These are phyloP conservation scores for Daldinia bambusicola DNA, from an alignment of 495 filamentous ascomycete species.

Conservation along the genomic window DNA sequence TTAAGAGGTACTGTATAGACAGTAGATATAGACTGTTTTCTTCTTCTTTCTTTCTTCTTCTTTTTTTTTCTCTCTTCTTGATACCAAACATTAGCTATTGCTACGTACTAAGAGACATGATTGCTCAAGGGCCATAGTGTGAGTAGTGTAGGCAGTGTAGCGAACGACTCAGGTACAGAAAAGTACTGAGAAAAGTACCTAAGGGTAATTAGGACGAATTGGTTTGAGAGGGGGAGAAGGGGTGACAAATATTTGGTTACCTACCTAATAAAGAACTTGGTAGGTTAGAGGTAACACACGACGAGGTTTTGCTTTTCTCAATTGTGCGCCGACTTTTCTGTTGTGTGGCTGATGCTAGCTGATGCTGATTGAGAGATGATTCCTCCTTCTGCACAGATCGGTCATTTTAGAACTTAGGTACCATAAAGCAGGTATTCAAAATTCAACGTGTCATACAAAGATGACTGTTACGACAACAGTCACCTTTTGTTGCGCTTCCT, in stretches of 20 bases:
- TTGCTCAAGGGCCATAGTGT: neutral
- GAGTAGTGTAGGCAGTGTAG: too few relatives aligned
- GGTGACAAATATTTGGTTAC: conserved; percentile 14
- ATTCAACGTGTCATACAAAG: neutral
- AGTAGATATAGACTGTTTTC: too few relatives aligned
- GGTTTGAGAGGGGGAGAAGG: neutral
- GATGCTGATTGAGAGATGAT: conserved; percentile 45
- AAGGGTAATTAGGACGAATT: conserved; percentile 16
- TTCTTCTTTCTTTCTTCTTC: neutral
- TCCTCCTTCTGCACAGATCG: conserved; percentile 33
- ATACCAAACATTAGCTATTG: conserved; percentile 19
- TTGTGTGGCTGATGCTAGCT: conserved; percentile 51
- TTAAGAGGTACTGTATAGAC: conserved; percentile 8
- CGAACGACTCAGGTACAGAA: conserved; percentile 8
- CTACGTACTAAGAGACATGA: conserved; percentile 10
- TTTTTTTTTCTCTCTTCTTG: neutral
- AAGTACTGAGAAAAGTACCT: neutral
- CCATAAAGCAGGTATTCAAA: neutral
- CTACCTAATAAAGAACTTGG: conserved; percentile 17
- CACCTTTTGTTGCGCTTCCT: neutral
- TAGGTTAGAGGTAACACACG: conserved; percentile 34
- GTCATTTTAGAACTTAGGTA: conserved; percentile 20
- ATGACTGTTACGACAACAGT: neutral
- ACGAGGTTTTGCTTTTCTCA: conserved; percentile 39
- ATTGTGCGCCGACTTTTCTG: conserved; percentile 35